Base-by-base conservation (phyloP, 1,284 basidiomycete species). In the Puccinia sorghi region DNA sequence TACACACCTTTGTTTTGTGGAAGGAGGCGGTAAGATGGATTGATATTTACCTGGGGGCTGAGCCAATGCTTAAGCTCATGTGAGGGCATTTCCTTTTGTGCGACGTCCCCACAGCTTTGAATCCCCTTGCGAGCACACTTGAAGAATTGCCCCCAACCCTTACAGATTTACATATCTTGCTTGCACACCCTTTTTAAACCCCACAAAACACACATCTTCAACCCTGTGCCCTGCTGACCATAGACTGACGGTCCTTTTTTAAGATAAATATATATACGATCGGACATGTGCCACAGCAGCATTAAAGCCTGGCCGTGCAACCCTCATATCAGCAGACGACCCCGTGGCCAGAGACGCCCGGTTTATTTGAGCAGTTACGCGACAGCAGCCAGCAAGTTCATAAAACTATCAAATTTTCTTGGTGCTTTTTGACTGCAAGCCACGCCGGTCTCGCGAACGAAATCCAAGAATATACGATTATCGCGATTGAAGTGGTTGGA, bases 191-290 rank as follows among this genome's bases (percentile, higher is more conserved):
- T 64, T 64, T 22, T 32, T 32, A 32, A 64, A 64, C n/a, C 61
- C 61, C 61, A 32, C 32, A 32, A 2, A 32, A 32, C 61, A 64
- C 61, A 11, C 20, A 64, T 64, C 61, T 25, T 64, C 41, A 43
- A 46, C 61, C 61, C 61, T 46, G 39, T 64, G 61, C 61, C 61
- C 61, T 46, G 37, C 6, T 64, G n/a, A 46, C 41, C 37, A 46
- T 13, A 46, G 20, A 32, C 20, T 20, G 5, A 25, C 8, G 8
- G 61, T 64, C 39, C 43, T 11, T 46, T n/a, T n/a, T n/a, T n/a
- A n/a, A 11, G 9, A 46, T 46, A 17, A 46, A 46, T 64, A 41
- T 64, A 64, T 39, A 64, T 46, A 64, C 46, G 61, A 43, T 22
- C 39, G 61, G 20, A 25, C 41, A 43, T 64, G 39, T 43, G 61